Evolutionary conservation across 768 basidiomycete genomes (phyloP), one percentile per base, ranked within the genome.

Genomic region (Tulasnella sp.): DNA sequence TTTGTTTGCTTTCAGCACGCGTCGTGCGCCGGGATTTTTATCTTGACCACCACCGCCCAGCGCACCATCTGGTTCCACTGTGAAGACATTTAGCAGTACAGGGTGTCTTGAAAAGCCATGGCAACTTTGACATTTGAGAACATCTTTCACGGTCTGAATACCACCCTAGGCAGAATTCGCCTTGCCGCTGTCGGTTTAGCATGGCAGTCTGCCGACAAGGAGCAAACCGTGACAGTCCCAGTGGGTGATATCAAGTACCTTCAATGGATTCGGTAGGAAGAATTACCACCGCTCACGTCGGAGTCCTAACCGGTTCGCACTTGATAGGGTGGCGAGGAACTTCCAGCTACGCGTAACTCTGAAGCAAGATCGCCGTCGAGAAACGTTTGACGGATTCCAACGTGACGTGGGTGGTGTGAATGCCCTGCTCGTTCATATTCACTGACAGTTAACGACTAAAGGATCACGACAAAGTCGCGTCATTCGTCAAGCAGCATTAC

Each of bases 361-460:
- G 81, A 90, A 92, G 81, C 80, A 82, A 71, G 80, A 91, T 81
- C 52, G 80, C 39, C 86, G 87, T 67, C 87, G 89, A 80, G 91
- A 93, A 79, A 91, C 87, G n/a, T 98, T 98, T 80, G 97, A 99
- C 78, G 96, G 96, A 12, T 98, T 99, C 84, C 83, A 88, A 82
- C 88, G 94, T 76, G 96, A 97, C 85, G 96, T 96, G 79, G 78
- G 87, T 83, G 67, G 68, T n/a, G 52, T 42, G 71, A 15, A 36
- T 64, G 22, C n/a, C 36, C 74, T 58, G 71, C 39, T 17, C 29
- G 64, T 67, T 74, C 74, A 78, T 73, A 45, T 39, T 58, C 42
- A 54, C 67, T 68, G 39, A 69, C 52, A 42, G 76, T 64, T 49
- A 22, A 29, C 8, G 1, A 58, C 54, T 45, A 34, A 80, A 97